phyloP scores from a whole-genome alignment of 257 asterid genomes.

The Thymus mandschuricus region DNA sequence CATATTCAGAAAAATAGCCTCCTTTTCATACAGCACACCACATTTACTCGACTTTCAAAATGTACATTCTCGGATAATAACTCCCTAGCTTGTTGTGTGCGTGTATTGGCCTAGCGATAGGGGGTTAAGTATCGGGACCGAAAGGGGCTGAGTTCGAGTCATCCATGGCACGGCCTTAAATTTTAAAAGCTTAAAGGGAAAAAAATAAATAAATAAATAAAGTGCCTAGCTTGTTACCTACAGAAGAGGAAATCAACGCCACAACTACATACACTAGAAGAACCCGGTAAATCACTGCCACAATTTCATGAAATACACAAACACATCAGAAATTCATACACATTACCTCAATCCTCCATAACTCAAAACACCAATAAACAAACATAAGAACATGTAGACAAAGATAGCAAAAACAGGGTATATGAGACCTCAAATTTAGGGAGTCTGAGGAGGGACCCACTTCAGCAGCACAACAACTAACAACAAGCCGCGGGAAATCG shows the following conservation, averaged over 20 bases:
- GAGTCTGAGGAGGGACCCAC: conserved; percentile 50
- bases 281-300: neutral
- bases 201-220: too few species aligned
- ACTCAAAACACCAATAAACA: neutral
- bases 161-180: too few species aligned
- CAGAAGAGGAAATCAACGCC: neutral
- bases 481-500: conserved; percentile 29
- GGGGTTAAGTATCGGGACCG: too few species aligned
- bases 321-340: neutral
- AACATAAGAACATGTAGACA: neutral
- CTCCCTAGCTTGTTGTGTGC: neutral
- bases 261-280: neutral
- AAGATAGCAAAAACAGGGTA: conserved; percentile 8
- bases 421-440: conserved; percentile 54
- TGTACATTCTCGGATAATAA: neutral
- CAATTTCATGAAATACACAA: conserved; percentile 18
- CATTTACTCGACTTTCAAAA: too few species aligned
- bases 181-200: too few species aligned
- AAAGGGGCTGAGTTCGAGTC: too few species aligned
- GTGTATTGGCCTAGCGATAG: too few species aligned
- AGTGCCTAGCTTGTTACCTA: neutral
- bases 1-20: neutral
- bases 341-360: conserved; percentile 13
- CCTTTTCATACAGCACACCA: neutral
- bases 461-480: conserved; percentile 58